These are phyloP conservation scores for Phlyctochytrium planicorne DNA, from an alignment of 192 early-diverging fungal genomes.

Conservation along the genomic window DNA sequence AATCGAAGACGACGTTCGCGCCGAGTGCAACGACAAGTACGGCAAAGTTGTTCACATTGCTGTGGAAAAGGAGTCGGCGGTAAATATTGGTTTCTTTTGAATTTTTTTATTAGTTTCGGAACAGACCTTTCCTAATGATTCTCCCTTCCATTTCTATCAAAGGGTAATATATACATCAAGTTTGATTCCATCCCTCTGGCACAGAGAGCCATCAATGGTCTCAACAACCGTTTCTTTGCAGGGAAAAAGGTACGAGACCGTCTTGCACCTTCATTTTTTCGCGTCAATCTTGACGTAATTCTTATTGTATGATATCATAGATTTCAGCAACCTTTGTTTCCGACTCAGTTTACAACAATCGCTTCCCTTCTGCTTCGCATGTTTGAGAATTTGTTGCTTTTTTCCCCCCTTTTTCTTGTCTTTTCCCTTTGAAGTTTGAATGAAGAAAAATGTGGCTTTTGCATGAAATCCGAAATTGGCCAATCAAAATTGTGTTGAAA, in stretches of 20 bases:
- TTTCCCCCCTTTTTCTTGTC: no score
- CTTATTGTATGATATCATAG: conserved; percentile 31
- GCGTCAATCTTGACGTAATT: conserved; percentile 29
- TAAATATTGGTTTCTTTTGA: conserved; percentile 8
- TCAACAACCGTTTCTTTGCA: conserved; percentile 89
- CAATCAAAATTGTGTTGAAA: no score
- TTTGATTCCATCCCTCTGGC: conserved; percentile 71
- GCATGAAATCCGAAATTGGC: no score
- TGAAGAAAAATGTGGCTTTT: no score
- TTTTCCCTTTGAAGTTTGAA: no score
- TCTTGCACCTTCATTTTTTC: conserved; percentile 14
- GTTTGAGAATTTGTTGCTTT: no score
- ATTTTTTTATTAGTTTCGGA: conserved; percentile 7
- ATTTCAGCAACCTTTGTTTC: conserved; percentile 33
- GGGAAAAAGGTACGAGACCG: conserved; percentile 79
- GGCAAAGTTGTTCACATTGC: conserved; percentile 74
- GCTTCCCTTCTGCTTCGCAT: no score
- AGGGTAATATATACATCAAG: conserved; percentile 83
- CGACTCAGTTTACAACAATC: no score
- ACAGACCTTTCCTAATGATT: neutral
- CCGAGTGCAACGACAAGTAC: conserved; percentile 74
- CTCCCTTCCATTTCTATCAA: no score
- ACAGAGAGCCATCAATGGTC: conserved; percentile 62
- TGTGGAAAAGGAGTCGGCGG: conserved; percentile 60
- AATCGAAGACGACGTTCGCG: conserved; percentile 78